phyloP scores from a whole-genome alignment of 2,329 filamentous ascomycete genomes.

The Bipolaris zeicola region DNA sequence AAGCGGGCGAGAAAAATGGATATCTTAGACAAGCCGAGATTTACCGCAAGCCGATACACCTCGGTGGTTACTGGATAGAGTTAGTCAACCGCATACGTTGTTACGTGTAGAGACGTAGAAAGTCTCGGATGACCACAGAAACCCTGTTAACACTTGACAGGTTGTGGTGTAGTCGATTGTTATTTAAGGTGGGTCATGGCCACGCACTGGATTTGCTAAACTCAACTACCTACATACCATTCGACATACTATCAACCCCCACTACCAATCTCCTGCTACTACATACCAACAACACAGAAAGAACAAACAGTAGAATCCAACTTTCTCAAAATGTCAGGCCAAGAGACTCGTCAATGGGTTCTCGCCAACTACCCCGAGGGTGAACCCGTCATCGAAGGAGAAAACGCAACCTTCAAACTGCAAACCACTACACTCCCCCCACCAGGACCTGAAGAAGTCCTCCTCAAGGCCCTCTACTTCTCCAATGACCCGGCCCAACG shows the following conservation, averaged over 20 bases:
- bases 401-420: conserved; percentile 50
- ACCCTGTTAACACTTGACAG: conserved; percentile 4
- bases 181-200: conserved; percentile 6
- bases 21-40: conserved; percentile 17
- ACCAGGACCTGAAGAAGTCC: conserved; percentile 50
- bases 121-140: conserved; percentile 9
- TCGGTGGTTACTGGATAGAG: conserved; percentile 4
- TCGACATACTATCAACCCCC: background rate
- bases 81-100: background rate
- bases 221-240: background rate
- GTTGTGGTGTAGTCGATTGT: background rate
- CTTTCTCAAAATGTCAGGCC: conserved; percentile 30
- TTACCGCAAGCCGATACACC: conserved; percentile 9
- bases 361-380: conserved; percentile 49
- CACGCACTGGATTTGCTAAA: background rate
- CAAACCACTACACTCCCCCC: conserved; percentile 42
- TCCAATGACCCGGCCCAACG: conserved; percentile 62
- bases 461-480: conserved; percentile 54
- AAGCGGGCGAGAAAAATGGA: conserved; percentile 10
- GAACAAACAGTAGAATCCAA: no score
- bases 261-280: background rate
- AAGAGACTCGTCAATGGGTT: conserved; percentile 52
- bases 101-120: conserved; percentile 1
- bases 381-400: conserved; percentile 45
- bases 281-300: background rate